These are phyloP conservation scores for Micractinium conductrix DNA, from an alignment of 139 green algal species.

Conservation along the genomic window DNA sequence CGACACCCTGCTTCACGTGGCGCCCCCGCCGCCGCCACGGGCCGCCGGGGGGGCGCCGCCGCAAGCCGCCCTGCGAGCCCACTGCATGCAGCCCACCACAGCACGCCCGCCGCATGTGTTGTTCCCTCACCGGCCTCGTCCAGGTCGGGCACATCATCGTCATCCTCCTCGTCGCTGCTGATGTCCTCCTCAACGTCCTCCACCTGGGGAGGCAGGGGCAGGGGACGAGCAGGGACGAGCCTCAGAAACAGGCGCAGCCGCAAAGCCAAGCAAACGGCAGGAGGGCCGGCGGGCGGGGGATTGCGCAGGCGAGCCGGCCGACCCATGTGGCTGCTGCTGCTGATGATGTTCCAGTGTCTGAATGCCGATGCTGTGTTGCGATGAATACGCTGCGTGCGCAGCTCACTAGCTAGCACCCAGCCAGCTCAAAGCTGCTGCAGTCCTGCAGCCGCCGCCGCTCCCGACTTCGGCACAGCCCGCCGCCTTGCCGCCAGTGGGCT, in stretches of 20 bases:
- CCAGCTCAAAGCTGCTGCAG: too few relatives aligned
- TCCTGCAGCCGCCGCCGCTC: too few relatives aligned
- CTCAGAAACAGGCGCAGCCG: background rate
- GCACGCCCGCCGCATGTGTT: background rate
- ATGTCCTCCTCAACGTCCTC: conserved; percentile 32
- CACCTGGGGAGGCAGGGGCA: background rate
- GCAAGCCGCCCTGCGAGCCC: too few relatives aligned
- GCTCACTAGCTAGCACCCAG: too few relatives aligned
- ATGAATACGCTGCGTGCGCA: too few relatives aligned
- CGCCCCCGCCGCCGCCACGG: too few relatives aligned
- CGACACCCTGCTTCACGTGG: too few relatives aligned
- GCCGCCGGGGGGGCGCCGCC: too few relatives aligned
- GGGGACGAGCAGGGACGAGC: background rate
- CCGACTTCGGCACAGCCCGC: too few relatives aligned
- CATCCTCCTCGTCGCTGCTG: conserved; percentile 24
- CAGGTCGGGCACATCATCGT: conserved; percentile 12
- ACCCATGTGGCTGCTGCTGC: background rate
- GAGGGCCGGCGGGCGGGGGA: background rate
- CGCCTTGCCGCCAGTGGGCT: too few relatives aligned
- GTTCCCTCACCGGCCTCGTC: conserved; percentile 21
- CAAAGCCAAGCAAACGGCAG: background rate
- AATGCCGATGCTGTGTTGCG: too few relatives aligned
- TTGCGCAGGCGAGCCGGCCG: too few relatives aligned
- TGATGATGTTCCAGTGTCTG: background rate
- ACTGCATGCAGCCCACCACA: background rate